Base-by-base conservation (phyloP, 2,329 filamentous ascomycete genomes). In the Fusarium sp. region DNA sequence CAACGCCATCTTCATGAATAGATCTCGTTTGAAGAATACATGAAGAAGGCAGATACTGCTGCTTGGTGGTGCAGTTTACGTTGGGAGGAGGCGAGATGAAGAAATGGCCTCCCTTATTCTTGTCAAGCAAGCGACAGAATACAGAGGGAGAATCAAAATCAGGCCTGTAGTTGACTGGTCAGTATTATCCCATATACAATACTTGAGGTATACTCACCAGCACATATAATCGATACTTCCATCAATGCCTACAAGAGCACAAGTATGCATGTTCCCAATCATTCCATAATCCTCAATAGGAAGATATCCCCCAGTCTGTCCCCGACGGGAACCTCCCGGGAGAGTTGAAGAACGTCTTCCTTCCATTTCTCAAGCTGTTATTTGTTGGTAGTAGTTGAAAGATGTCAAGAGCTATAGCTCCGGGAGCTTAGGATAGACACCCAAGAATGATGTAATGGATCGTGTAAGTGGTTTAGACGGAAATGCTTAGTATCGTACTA, bases 251-350 rank as follows among this genome's bases (percentile, higher is more conserved):
- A 92, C 86, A n/a, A 93, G 82, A 16, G 91, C 91, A 81, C 90
- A 92, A 2, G 91, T 94, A 73, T 90, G 87, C 91, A 94, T 93
- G 75, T 93, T 93, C 25, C 92, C 92, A 73, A 94, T 92, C 79
- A 94, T 86, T 58, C 92, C 92, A 83, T 93, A 93, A 78, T 93
- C 88, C 76, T 93, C 91, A 69, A 93, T 92, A 48, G 86, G 86
- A 28, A 88, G 82, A 72, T 88, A 88, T 32, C 86, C 86, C 14
- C 79, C 80, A 53, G 77, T 75, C 77, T 81, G 79, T 25, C 73
- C 69, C 25, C 78, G 72, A 30, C 79, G 76, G 54, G 76, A 76
- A 50, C 71, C 71, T 13, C 76, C 77, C 41, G 77, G 79, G 62
- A 79, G 74, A 16, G 69, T 76, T 42, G 76, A 76, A 21, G 79